Evolutionary conservation across 2,329 filamentous ascomycete species (phyloP), one percentile per base, ranked within the genome.

Genomic region (Aspergillus sp.): DNA sequence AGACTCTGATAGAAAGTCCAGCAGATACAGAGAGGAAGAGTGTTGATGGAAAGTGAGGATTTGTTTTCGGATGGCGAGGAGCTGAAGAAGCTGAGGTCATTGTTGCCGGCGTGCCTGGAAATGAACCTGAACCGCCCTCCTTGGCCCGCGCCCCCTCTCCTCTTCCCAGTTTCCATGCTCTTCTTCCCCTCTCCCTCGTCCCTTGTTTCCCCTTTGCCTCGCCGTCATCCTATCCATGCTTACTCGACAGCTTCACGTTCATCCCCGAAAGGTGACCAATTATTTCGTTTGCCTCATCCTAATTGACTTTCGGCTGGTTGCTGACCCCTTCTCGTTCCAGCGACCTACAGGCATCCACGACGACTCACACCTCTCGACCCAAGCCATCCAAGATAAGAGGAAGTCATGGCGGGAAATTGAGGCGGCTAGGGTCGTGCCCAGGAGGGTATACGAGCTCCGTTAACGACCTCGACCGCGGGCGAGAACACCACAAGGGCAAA

Each of bases 351-450:
- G 21, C 12, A n/a, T n/a, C 8, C 33, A n/a, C 15, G 19, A 46
- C 19, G 15, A 17, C 23, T 40, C 33, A 37, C 31, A 12, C 8
- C 9, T 11, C 21, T 37, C 37, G n/a, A 31, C 9, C 23, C 21
- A 57, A 55, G 51, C 52, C 51, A 46, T 51, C 40, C 41, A 31
- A 47, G 19, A 47, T 50, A 23, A 43, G 49, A 48, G 24, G 21
- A 41, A 27, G 44, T 44, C 44, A 48, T 21, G 21, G 23, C 52
- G n/a, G 8, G 15, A 44, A 21, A 8, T 35, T 14, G 11, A 44
- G 19, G 46, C 39, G 27, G 43, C 53, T 44, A 40, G 15, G 8
- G 19, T 23, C 35, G 17, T 23, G 12, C 8, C 37, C 40, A 11
- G 19, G 40, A 17, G n/a, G 19, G 9, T 43, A 43, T 17, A 43